Evolutionary conservation across 495 filamentous ascomycete species (phyloP).

Genomic region (Penicillium angulare): DNA sequence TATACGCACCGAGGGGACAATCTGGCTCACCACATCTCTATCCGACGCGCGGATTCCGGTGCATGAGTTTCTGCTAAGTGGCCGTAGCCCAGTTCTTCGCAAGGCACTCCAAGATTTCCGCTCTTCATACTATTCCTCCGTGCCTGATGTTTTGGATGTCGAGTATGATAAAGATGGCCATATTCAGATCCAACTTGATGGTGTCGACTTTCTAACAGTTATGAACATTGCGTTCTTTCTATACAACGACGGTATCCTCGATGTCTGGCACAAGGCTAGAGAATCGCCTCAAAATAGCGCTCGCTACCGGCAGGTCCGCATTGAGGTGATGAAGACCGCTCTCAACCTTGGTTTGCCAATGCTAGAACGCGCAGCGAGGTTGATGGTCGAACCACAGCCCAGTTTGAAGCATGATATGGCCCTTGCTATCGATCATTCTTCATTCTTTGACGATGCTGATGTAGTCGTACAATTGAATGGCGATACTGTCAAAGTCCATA

Average conservation of each 20-base stretch:
- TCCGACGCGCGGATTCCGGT: slow-evolving; percentile 71
- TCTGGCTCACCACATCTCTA: slow-evolving; percentile 53
- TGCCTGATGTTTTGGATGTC: slow-evolving; percentile 61
- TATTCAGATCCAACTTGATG: slow-evolving; percentile 57
- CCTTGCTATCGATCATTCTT: slow-evolving; percentile 59
- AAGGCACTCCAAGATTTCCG: slow-evolving; percentile 56
- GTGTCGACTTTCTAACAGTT: slow-evolving; percentile 69
- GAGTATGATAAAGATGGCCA: slow-evolving; percentile 48
- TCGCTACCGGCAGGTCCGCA: slow-evolving; percentile 73
- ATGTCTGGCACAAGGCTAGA: slow-evolving; percentile 77
- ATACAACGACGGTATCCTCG: slow-evolving; percentile 77
- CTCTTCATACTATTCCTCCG: slow-evolving; percentile 37
- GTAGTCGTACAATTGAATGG: slow-evolving; percentile 73
- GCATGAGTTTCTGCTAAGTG: slow-evolving; percentile 77
- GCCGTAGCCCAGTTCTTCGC: slow-evolving; percentile 68
- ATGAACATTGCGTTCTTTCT: slow-evolving; percentile 77
- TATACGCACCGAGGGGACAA: slow-evolving; percentile 30
- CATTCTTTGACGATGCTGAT: slow-evolving; percentile 74
- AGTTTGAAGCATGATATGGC: slow-evolving; percentile 68
- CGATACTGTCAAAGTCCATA: slow-evolving; percentile 66
- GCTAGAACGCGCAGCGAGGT: slow-evolving; percentile 71
- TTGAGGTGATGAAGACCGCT: slow-evolving; percentile 78
- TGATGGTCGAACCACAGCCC: slow-evolving; percentile 63
- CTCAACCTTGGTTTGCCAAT: slow-evolving; percentile 61
- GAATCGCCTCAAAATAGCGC: slow-evolving; percentile 58